Conservation (phyloP, 2,329 filamentous ascomycete genomes). For the Aspergillus pseudoterreus region DNA sequence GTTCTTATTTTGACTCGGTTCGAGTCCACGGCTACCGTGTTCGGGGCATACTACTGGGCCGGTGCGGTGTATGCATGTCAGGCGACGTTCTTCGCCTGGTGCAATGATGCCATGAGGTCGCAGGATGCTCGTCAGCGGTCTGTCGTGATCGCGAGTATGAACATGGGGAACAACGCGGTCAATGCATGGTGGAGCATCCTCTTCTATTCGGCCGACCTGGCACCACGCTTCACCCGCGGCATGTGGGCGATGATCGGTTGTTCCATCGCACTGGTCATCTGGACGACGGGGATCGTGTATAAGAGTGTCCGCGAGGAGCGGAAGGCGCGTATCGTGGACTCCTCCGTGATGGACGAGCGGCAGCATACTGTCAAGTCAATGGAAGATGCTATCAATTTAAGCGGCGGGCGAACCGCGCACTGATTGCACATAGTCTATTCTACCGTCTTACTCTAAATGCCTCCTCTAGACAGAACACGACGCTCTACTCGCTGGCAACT, state of each 20-base stretch:
- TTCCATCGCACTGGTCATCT: slow-evolving; percentile 15
- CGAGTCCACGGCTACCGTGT: slow-evolving; percentile 52
- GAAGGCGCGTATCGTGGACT: neutral
- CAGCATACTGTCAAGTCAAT: neutral
- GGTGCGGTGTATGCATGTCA: slow-evolving; percentile 69
- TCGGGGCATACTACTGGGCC: slow-evolving; percentile 67
- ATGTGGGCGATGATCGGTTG: slow-evolving; percentile 20
- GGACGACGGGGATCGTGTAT: slow-evolving; percentile 15
- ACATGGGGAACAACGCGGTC: slow-evolving; percentile 63
- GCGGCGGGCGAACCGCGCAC: neutral
- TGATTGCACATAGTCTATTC: neutral
- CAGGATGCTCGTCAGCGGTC: slow-evolving; percentile 62
- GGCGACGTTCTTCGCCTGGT: slow-evolving; percentile 73
- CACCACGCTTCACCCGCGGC: slow-evolving; percentile 62
- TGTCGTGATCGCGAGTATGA: slow-evolving; percentile 70
- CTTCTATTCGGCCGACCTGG: slow-evolving; percentile 65
- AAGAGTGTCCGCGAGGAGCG: slow-evolving; percentile 12
- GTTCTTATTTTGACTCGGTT: slow-evolving; percentile 58
- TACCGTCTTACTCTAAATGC: neutral
- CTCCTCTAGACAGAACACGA: neutral
- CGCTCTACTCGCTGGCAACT: neutral
- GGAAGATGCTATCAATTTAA: neutral
- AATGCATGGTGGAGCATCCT: slow-evolving; percentile 72
- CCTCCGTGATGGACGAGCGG: neutral
- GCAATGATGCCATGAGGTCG: slow-evolving; percentile 65